These are phyloP conservation scores for Mucor velutinosus DNA, from an alignment of 371 early-diverging fungal species.

Conservation along the genomic window DNA sequence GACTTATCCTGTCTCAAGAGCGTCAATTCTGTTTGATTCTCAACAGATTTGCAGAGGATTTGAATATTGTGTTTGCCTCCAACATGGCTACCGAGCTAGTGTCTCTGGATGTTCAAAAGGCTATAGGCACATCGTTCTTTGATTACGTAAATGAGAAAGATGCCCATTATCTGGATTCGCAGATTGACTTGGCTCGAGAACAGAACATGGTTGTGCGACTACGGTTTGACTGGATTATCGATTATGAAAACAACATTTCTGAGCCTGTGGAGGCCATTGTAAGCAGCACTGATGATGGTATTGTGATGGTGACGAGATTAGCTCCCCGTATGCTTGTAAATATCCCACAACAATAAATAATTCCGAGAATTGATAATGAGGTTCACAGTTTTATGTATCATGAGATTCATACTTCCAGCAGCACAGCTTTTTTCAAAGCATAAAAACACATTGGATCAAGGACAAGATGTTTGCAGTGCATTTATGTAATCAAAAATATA, in stretches of 20 bases:
- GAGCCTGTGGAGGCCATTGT: conserved; percentile 37
- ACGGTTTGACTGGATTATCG: conserved; percentile 44
- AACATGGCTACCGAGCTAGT: conserved; percentile 27
- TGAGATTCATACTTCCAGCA: too few species aligned
- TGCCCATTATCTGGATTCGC: conserved; percentile 16
- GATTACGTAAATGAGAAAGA: conserved; percentile 33
- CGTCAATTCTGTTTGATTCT: conserved; percentile 40
- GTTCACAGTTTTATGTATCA: too few species aligned
- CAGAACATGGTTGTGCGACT: conserved; percentile 35
- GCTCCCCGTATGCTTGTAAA: conserved; percentile 16
- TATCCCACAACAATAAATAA: not conserved
- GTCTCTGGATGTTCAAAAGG: conserved; percentile 14
- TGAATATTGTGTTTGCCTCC: conserved; percentile 35
- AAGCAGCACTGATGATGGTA: conserved; percentile 53
- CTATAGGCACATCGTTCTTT: conserved; percentile 31
- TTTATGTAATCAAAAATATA: too few species aligned
- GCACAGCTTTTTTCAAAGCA: too few species aligned
- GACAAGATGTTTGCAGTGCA: too few species aligned
- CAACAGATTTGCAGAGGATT: conserved; percentile 36
- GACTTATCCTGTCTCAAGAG: conserved; percentile 4
- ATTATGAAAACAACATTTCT: conserved; percentile 8
- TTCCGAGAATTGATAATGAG: too few species aligned
- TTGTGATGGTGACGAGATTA: conserved; percentile 19
- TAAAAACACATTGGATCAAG: too few species aligned
- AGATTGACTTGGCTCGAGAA: conserved; percentile 33